These are phyloP conservation scores for Phytopythium sindhum DNA, from an alignment of 352 stramenopile species.

Conservation along the genomic window DNA sequence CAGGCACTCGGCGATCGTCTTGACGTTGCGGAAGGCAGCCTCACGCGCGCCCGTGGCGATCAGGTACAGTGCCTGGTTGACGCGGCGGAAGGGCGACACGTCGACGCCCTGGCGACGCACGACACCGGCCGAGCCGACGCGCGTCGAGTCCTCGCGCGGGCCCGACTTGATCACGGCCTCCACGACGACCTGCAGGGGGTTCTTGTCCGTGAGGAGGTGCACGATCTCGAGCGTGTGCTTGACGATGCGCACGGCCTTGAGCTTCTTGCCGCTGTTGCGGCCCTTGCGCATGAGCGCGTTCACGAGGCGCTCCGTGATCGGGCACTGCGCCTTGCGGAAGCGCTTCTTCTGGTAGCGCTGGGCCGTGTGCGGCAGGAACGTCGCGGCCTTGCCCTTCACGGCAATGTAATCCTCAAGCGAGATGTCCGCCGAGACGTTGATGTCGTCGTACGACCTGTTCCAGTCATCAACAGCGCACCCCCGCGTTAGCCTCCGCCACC, in stretches of 20 bases:
- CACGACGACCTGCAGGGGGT: constrained; percentile 97
- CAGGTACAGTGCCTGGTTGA: constrained; percentile 99
- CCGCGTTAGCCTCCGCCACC: not conserved
- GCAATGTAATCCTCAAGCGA: constrained; percentile 99
- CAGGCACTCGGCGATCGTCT: constrained; percentile 99
- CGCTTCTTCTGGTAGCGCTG: constrained; percentile 99
- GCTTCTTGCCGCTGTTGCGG: constrained; percentile 99
- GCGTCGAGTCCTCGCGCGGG: constrained; percentile 99
- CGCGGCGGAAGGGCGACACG: constrained; percentile 98
- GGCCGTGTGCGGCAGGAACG: constrained; percentile 99
- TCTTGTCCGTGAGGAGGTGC: constrained; percentile 99
- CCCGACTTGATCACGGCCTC: constrained; percentile 93
- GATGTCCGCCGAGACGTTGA: constrained; percentile 97
- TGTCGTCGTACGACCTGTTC: constrained; percentile 96
- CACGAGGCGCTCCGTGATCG: constrained; percentile 97
- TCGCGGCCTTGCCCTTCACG: constrained; percentile 97
- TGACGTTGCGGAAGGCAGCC: constrained; percentile 99
- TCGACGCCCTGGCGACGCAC: constrained; percentile 99
- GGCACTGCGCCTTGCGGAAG: constrained; percentile 99
- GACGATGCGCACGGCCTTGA: constrained; percentile 98
- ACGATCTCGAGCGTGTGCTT: constrained; percentile 99
- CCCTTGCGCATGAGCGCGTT: constrained; percentile 99
- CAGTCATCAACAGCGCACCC: not conserved
- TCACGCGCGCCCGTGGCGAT: constrained; percentile 97
- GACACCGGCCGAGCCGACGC: constrained; percentile 98